phyloP scores from a whole-genome alignment of 2,329 filamentous ascomycete genomes.

The Phyllosticta paracitricarpa region DNA sequence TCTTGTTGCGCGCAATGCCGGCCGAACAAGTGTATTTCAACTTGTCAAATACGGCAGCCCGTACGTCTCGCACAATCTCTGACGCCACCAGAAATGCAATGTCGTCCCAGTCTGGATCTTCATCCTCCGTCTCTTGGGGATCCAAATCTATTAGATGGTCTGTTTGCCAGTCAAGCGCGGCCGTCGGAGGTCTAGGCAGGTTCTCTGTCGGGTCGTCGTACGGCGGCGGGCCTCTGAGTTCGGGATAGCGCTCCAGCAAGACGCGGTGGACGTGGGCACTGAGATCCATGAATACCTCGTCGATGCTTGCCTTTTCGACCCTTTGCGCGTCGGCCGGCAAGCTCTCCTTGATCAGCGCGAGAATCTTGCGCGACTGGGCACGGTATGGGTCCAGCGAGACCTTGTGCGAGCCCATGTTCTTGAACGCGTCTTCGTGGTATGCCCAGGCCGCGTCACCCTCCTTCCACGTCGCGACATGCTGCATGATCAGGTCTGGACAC shows the following conservation, averaged over 20 bases:
- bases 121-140: constrained; percentile 58
- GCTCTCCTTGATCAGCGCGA: constrained; percentile 65
- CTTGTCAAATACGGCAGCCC: constrained; percentile 55
- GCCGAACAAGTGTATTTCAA: constrained; percentile 87
- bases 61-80: constrained; percentile 73
- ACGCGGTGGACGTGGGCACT: constrained; percentile 72
- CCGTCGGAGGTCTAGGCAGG: constrained; percentile 62
- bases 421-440: constrained; percentile 72
- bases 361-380: constrained; percentile 70
- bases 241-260: constrained; percentile 66
- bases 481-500: constrained; percentile 73
- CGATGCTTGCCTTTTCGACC: constrained; percentile 89
- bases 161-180: constrained; percentile 70
- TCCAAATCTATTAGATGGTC: constrained; percentile 77
- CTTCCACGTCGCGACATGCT: constrained; percentile 92
- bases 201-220: constrained; percentile 63
- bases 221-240: constrained; percentile 56
- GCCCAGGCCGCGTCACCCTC: constrained; percentile 88
- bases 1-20: constrained; percentile 83
- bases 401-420: constrained; percentile 78
- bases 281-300: constrained; percentile 91
- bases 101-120: constrained; percentile 94
- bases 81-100: constrained; percentile 68
- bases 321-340: constrained; percentile 57
- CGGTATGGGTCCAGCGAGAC: constrained; percentile 91